Conservation (phyloP, 2,329 filamentous ascomycete species). For the Colletotrichum orchidophilum region DNA sequence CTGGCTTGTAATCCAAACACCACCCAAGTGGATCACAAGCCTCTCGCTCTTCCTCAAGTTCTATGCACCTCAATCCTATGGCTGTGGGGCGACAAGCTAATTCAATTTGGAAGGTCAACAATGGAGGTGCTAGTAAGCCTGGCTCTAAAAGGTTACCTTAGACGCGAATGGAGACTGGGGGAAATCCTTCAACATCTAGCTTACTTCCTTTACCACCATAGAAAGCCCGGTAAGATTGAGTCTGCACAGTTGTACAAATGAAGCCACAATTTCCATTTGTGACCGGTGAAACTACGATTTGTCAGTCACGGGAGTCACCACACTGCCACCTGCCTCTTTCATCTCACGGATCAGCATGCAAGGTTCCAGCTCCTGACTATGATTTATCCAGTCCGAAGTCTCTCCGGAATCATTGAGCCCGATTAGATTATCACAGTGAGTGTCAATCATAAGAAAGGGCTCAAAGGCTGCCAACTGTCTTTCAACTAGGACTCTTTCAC, state of each 20-base stretch:
- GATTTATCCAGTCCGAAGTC: background rate
- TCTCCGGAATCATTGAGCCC: background rate
- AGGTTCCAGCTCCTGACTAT: background rate
- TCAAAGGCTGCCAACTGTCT: too few relatives aligned
- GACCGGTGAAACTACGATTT: background rate
- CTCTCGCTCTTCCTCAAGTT: background rate
- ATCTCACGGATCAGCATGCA: background rate
- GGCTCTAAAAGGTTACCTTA: background rate
- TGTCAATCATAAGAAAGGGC: background rate
- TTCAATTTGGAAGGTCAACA: constrained; percentile 21
- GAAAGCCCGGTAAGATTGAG: too few relatives aligned
- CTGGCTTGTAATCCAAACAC: background rate
- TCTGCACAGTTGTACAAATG: background rate
- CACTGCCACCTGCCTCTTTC: constrained; percentile 27
- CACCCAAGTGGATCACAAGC: background rate
- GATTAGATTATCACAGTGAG: background rate
- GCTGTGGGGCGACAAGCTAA: constrained; percentile 15
- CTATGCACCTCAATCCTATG: background rate
- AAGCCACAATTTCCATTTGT: background rate
- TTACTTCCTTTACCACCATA: background rate
- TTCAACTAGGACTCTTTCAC: background rate
- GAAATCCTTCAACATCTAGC: background rate
- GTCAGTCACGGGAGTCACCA: background rate
- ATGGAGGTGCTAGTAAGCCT: too few relatives aligned
- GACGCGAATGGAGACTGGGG: background rate